These are phyloP conservation scores for Aschersonia sp. DNA, from an alignment of 2,329 filamentous ascomycete genomes.

Conservation along the genomic window DNA sequence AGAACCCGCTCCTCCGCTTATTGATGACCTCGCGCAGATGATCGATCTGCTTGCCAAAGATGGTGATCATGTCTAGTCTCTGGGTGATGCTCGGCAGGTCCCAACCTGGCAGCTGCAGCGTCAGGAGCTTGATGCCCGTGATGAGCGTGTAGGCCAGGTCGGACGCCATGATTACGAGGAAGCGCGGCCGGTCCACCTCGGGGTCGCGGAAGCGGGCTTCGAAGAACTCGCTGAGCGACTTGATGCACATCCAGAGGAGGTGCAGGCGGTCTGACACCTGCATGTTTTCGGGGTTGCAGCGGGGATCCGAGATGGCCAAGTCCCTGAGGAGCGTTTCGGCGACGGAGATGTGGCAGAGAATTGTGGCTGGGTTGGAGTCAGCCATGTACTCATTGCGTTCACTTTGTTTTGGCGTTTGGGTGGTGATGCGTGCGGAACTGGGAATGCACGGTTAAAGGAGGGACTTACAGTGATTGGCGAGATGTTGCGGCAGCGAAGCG, in stretches of 20 bases:
- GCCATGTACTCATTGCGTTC: too few species aligned
- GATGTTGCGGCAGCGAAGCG: constrained; percentile 17
- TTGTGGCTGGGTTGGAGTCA: constrained; percentile 13
- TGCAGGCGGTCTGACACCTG: constrained; percentile 24
- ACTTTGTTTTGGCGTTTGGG: too few species aligned
- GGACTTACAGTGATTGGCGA: constrained; percentile 19
- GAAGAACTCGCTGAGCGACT: constrained; percentile 25
- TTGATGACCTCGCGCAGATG: constrained; percentile 15
- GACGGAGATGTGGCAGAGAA: constrained; percentile 27
- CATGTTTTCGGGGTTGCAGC: constrained; percentile 16
- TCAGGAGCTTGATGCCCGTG: constrained; percentile 30
- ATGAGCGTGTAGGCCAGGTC: constrained; percentile 33
- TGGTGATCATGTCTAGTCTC: constrained; percentile 14
- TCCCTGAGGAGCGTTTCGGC: constrained; percentile 33
- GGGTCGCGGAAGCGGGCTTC: constrained; percentile 16
- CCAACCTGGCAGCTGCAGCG: constrained; percentile 30
- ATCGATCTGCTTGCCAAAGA: constrained; percentile 14
- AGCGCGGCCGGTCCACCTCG: constrained; percentile 21
- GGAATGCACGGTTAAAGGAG: too few species aligned
- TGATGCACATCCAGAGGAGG: constrained; percentile 30
- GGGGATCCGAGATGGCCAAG: constrained; percentile 25
- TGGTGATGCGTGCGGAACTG: too few species aligned
- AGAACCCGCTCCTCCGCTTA: constrained; percentile 13
- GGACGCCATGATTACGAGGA: constrained; percentile 27
- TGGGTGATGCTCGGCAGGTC: constrained; percentile 20